These are phyloP conservation scores for Malus hybrid DNA, from an alignment of 331 rosid genomes.

Conservation along the genomic window DNA sequence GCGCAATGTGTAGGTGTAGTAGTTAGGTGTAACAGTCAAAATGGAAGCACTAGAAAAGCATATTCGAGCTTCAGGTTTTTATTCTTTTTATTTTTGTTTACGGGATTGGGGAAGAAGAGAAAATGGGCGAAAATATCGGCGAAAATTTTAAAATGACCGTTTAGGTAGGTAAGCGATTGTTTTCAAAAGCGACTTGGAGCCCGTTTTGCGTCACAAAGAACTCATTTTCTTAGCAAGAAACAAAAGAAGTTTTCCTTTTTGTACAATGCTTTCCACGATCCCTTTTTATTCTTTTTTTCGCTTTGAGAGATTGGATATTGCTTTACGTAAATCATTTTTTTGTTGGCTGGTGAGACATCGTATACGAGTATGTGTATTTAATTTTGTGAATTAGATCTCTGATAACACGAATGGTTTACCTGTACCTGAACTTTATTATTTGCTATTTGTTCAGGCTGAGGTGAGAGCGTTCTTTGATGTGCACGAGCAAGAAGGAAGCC, in stretches of 20 bases:
- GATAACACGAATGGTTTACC: neutral
- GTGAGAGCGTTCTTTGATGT: conserved; percentile 98
- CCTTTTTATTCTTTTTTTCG: too few species aligned
- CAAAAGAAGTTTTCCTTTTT: neutral
- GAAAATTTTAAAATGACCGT: neutral
- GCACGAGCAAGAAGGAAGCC: conserved; percentile 98
- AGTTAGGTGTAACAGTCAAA: neutral
- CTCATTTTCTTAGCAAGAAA: neutral
- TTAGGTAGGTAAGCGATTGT: neutral
- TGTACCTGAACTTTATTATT: neutral
- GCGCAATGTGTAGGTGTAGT: neutral
- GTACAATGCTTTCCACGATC: too few species aligned
- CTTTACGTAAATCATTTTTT: neutral
- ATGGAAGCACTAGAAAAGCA: neutral
- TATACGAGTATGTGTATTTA: neutral
- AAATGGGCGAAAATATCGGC: neutral
- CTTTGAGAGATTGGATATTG: too few species aligned
- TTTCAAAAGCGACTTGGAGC: neutral
- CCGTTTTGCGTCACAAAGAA: neutral
- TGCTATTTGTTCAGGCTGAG: conserved; percentile 61
- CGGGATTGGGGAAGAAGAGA: neutral
- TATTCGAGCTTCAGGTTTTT: neutral
- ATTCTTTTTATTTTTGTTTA: neutral
- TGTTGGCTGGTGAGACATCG: neutral
- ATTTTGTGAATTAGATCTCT: neutral